These are phyloP conservation scores for Hypoxylon fragiforme DNA, from an alignment of 495 filamentous ascomycete species.

Conservation along the genomic window DNA sequence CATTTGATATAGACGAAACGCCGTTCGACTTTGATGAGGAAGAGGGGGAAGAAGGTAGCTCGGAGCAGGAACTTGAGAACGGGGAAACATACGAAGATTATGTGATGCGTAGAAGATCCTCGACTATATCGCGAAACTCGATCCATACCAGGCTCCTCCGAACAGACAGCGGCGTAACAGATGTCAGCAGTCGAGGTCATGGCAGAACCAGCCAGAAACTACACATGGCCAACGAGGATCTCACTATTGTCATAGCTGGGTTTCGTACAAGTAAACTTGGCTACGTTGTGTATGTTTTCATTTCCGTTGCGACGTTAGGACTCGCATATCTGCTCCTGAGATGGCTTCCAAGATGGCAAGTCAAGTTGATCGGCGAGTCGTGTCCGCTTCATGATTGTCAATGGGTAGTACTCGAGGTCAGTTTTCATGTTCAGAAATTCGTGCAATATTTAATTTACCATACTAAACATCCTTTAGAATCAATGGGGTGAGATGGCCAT, in stretches of 20 bases:
- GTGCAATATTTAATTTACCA: neutral
- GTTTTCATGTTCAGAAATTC: constrained; percentile 15
- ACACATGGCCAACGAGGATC: constrained; percentile 88
- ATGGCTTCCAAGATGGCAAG: constrained; percentile 88
- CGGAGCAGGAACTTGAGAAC: constrained; percentile 48
- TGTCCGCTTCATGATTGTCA: constrained; percentile 69
- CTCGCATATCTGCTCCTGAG: constrained; percentile 80
- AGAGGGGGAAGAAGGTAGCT: constrained; percentile 42
- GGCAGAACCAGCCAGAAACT: constrained; percentile 80
- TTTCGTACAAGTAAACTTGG: constrained; percentile 77
- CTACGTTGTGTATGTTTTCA: constrained; percentile 63
- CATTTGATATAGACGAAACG: constrained; percentile 43
- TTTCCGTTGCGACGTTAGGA: constrained; percentile 74
- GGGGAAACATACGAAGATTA: constrained; percentile 43
- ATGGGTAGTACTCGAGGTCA: constrained; percentile 88
- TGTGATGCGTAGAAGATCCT: constrained; percentile 45
- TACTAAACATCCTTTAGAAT: constrained; percentile 55
- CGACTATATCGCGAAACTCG: constrained; percentile 57
- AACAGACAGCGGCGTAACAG: constrained; percentile 61
- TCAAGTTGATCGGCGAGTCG: constrained; percentile 70
- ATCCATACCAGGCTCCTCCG: constrained; percentile 73
- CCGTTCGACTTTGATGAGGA: constrained; percentile 47
- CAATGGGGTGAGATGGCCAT: constrained; percentile 92
- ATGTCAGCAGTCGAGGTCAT: constrained; percentile 60
- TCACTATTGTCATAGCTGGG: constrained; percentile 88